phyloP scores from a whole-genome alignment of 1,284 basidiomycete species.

The Sporisorium scitamineum region DNA sequence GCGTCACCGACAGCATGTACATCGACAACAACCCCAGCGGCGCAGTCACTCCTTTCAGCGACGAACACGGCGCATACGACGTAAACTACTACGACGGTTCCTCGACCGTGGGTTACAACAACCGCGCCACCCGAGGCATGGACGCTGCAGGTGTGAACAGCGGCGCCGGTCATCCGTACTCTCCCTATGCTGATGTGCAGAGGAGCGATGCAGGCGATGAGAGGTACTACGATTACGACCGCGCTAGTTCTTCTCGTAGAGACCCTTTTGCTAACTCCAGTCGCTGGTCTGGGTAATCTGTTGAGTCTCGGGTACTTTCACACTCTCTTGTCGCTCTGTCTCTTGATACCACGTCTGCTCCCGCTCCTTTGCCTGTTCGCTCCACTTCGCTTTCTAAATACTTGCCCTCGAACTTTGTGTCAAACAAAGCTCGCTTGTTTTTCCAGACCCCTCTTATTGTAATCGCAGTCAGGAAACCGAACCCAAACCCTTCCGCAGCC shows the following conservation, averaged over 20 bases:
- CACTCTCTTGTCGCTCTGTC: background rate
- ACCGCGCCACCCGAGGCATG: constrained; percentile 37
- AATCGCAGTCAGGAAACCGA: constrained; percentile 9
- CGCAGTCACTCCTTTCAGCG: constrained; percentile 29
- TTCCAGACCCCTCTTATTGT: background rate
- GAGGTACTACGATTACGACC: constrained; percentile 27
- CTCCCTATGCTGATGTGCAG: constrained; percentile 50
- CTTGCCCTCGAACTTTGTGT: background rate
- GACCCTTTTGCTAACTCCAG: constrained; percentile 32
- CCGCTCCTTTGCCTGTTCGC: background rate
- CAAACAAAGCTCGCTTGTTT: background rate
- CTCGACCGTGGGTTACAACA: constrained; percentile 38
- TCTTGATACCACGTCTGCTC: constrained; percentile 22
- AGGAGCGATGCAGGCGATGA: constrained; percentile 15
- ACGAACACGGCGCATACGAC: constrained; percentile 47
- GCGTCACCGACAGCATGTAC: constrained; percentile 33
- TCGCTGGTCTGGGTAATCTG: constrained; percentile 31
- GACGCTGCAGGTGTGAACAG: constrained; percentile 33
- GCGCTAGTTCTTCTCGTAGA: constrained; percentile 14
- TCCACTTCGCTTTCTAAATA: constrained; percentile 22
- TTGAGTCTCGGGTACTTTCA: background rate
- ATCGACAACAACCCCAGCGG: constrained; percentile 19
- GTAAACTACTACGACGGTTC: constrained; percentile 54
- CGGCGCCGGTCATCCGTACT: constrained; percentile 30
- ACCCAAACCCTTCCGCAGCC: background rate